Percentiles rank a stretch among this genome's conserved stretches.
phyloP scores from a whole-genome alignment of 2,329 filamentous ascomycete species.

The Epichloe gansuensis region DNA sequence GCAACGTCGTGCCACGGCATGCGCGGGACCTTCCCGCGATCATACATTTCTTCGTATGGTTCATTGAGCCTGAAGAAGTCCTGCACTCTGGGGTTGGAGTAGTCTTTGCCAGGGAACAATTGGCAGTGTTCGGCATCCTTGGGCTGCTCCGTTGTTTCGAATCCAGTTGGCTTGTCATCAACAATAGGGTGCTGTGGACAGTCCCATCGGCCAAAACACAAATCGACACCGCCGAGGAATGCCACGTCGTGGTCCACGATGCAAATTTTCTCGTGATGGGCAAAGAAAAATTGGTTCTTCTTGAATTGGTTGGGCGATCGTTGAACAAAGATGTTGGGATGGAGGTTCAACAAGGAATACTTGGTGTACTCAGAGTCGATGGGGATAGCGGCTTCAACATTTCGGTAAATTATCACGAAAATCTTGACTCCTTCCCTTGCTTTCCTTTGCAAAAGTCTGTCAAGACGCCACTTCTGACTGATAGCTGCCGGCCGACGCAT shows the following conservation, averaged over 20 bases:
- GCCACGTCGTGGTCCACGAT: constrained; percentile 92
- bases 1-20: constrained; percentile 99
- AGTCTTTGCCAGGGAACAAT: constrained; percentile 94
- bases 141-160: constrained; percentile 61
- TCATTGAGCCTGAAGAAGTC: constrained; percentile 90
- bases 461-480: constrained; percentile 94
- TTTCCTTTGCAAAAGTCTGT: constrained; percentile 84
- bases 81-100: constrained; percentile 88
- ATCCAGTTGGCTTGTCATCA: constrained; percentile 91
- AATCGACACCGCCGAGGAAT: constrained; percentile 88
- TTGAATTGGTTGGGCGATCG: constrained; percentile 94
- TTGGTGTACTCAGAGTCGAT: constrained; percentile 99
- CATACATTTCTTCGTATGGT: constrained; percentile 98
- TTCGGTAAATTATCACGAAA: constrained; percentile 94
- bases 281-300: constrained; percentile 99
- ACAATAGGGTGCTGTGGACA: constrained; percentile 82
- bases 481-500: constrained; percentile 87
- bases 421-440: constrained; percentile 92
- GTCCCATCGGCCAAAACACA: constrained; percentile 97
- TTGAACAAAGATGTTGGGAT: constrained; percentile 93
- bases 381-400: constrained; percentile 91
- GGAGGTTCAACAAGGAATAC: constrained; percentile 84
- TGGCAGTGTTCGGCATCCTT: constrained; percentile 92
- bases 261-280: constrained; percentile 96
- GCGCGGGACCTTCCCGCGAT: constrained; percentile 71